Evolutionary conservation across 306 rosid genomes (phyloP).

Genomic region (Trifolium subterraneum): DNA sequence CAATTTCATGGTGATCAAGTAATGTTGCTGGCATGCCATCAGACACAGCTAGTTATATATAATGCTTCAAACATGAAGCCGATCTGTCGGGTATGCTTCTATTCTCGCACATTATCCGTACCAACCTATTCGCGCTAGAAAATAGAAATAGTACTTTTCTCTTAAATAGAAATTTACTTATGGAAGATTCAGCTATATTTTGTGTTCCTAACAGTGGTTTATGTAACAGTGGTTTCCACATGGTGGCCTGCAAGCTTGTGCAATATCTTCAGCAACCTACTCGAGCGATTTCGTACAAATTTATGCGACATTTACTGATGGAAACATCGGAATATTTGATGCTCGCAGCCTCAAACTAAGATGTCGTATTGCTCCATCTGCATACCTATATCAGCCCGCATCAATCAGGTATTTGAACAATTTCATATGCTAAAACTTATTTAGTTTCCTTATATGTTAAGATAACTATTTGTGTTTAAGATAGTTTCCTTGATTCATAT

Average conservation of each 20-base stretch:
- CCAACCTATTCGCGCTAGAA: neutral
- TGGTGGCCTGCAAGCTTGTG: slow-evolving; percentile 45
- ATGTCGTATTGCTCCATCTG: slow-evolving; percentile 72
- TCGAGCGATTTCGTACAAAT: slow-evolving; percentile 65
- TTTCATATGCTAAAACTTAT: neutral
- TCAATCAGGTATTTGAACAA: slow-evolving; percentile 50
- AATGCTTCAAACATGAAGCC: slow-evolving; percentile 57
- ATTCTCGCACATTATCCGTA: neutral
- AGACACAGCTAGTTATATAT: slow-evolving; percentile 55
- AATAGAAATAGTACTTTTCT: too few relatives aligned
- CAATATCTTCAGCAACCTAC: slow-evolving; percentile 69
- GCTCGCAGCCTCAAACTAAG: slow-evolving; percentile 56
- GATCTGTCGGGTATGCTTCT: slow-evolving; percentile 48
- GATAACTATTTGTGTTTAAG: neutral
- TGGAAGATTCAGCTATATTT: neutral
- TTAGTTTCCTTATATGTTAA: neutral
- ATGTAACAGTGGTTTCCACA: slow-evolving; percentile 74
- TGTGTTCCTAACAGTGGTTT: neutral
- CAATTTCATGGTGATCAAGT: slow-evolving; percentile 59
- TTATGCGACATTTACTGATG: slow-evolving; percentile 67
- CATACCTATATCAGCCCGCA: slow-evolving; percentile 54
- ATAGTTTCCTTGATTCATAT: too few relatives aligned
- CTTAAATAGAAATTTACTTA: too few relatives aligned
- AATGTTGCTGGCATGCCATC: slow-evolving; percentile 55
- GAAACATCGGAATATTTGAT: slow-evolving; percentile 78